These are phyloP conservation scores for Penicillium sumatraense DNA, from an alignment of 2,329 filamentous ascomycete species.

Conservation along the genomic window DNA sequence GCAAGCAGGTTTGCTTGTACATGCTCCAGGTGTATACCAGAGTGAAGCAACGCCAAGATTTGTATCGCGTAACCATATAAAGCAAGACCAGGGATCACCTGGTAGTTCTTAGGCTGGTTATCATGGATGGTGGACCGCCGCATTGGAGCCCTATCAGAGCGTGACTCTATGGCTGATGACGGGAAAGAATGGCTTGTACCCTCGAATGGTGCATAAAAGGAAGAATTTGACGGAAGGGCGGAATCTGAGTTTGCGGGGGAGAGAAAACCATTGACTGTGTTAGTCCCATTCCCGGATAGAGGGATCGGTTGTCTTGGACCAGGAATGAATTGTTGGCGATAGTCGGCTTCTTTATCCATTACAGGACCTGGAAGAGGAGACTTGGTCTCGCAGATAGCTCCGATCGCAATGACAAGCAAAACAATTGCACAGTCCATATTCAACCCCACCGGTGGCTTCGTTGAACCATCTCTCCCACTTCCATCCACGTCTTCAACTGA, in stretches of 20 bases:
- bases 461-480: slow-evolving; percentile 23
- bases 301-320: slow-evolving; percentile 19
- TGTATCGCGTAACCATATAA: slow-evolving; percentile 88
- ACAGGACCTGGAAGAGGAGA: slow-evolving; percentile 60
- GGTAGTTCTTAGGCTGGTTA: slow-evolving; percentile 65
- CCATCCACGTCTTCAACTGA: slow-evolving; percentile 37
- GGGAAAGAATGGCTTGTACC: slow-evolving; percentile 22
- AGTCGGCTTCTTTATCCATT: slow-evolving; percentile 38
- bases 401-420: slow-evolving; percentile 80
- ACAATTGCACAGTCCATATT: slow-evolving; percentile 82
- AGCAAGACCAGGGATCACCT: slow-evolving; percentile 84
- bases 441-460: slow-evolving; percentile 46
- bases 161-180: slow-evolving; percentile 14
- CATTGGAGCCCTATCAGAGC: neutral
- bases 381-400: slow-evolving; percentile 72
- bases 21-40: slow-evolving; percentile 78
- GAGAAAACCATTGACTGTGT: slow-evolving; percentile 25
- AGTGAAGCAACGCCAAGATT: slow-evolving; percentile 80
- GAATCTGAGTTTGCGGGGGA: slow-evolving; percentile 35
- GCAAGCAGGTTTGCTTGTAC: slow-evolving; percentile 85
- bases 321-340: slow-evolving; percentile 34
- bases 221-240: slow-evolving; percentile 23
- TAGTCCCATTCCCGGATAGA: neutral
- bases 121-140: neutral
- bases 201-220: slow-evolving; percentile 24